These are phyloP conservation scores for Fagopyrum homotropicum DNA, from an alignment of 148 eudicot species.

Conservation along the genomic window DNA sequence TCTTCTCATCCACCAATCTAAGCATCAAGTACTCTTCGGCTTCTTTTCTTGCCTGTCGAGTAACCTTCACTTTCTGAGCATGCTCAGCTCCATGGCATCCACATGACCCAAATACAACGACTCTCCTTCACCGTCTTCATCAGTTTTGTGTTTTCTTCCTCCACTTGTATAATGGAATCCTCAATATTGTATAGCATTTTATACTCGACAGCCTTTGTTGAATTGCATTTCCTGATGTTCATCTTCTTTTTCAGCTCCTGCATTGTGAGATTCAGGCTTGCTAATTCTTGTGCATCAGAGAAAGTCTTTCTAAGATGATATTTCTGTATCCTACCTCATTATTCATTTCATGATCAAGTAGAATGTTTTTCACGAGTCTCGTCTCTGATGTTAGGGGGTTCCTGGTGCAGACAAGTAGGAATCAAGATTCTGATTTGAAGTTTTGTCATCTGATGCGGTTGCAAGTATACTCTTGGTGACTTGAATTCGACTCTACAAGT, in stretches of 20 bases:
- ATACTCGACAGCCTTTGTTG: slow-evolving; percentile 36
- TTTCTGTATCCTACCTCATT: slow-evolving; percentile 22
- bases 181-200: slow-evolving; percentile 53
- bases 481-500: slow-evolving; percentile 55
- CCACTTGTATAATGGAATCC: slow-evolving; percentile 47
- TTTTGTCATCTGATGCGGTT: slow-evolving; percentile 10
- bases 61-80: slow-evolving; percentile 30
- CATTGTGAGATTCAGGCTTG: slow-evolving; percentile 38
- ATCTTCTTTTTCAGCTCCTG: slow-evolving; percentile 50
- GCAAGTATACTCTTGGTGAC: slow-evolving; percentile 31
- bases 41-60: slow-evolving; percentile 58
- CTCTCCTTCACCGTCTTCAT: slow-evolving; percentile 41
- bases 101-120: slow-evolving; percentile 7
- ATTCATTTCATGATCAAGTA: slow-evolving; percentile 48
- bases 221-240: slow-evolving; percentile 40
- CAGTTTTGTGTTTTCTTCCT: slow-evolving; percentile 45
- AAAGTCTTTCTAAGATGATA: slow-evolving; percentile 52
- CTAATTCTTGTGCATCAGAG: slow-evolving; percentile 62
- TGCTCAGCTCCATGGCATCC: slow-evolving; percentile 19
- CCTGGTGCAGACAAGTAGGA: slow-evolving; percentile 15
- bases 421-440: slow-evolving; percentile 11
- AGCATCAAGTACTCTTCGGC: slow-evolving; percentile 59
- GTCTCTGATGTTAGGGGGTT: slow-evolving; percentile 28
- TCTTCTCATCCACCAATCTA: slow-evolving; percentile 52
- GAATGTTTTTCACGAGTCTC: slow-evolving; percentile 69